Percentiles rank a stretch among this genome's conserved stretches.
phyloP scores from a whole-genome alignment of 108 stramenopile genomes.

The Seminavis robusta region DNA sequence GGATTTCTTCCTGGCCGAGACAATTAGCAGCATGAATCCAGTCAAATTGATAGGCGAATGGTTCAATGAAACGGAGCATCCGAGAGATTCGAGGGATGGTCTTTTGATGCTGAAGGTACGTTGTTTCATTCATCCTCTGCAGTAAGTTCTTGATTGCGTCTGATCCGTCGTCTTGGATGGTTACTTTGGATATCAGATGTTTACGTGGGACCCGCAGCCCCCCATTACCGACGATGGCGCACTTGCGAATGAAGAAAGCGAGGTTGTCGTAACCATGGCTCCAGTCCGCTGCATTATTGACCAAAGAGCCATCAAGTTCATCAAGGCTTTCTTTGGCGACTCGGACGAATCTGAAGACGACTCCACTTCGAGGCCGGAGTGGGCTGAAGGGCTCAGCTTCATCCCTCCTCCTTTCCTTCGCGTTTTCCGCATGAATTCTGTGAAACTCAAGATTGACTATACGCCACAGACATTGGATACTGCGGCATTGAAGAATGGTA shows the following conservation, averaged over 20 bases:
- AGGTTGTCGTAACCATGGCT: slow-evolving; percentile 59
- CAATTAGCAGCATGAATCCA: slow-evolving; percentile 53
- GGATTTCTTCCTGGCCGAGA: slow-evolving; percentile 76
- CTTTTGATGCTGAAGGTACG: slow-evolving; percentile 71
- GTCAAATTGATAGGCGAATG: slow-evolving; percentile 85
- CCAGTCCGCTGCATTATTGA: slow-evolving; percentile 77
- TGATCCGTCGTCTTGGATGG: not conserved
- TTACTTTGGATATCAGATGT: slow-evolving; percentile 34
- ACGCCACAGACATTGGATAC: slow-evolving; percentile 64
- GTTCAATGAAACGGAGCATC: slow-evolving; percentile 77
- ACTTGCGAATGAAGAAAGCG: slow-evolving; percentile 69
- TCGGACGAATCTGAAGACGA: slow-evolving; percentile 6
- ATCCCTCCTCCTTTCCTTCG: slow-evolving; percentile 58
- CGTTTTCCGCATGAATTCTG: slow-evolving; percentile 57
- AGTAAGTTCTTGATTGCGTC: not conserved
- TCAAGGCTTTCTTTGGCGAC: slow-evolving; percentile 58
- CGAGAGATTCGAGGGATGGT: slow-evolving; percentile 69
- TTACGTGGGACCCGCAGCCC: slow-evolving; percentile 66
- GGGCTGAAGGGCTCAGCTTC: slow-evolving; percentile 21
- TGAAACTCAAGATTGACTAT: slow-evolving; percentile 86
- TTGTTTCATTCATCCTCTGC: not conserved
- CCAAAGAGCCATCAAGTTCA: slow-evolving; percentile 68
- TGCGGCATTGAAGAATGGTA: slow-evolving; percentile 65
- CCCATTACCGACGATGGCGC: slow-evolving; percentile 57
- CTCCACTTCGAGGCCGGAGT: slow-evolving; percentile 5